These are phyloP conservation scores for Jasminum sambac DNA, from an alignment of 257 asterid species.

Conservation along the genomic window DNA sequence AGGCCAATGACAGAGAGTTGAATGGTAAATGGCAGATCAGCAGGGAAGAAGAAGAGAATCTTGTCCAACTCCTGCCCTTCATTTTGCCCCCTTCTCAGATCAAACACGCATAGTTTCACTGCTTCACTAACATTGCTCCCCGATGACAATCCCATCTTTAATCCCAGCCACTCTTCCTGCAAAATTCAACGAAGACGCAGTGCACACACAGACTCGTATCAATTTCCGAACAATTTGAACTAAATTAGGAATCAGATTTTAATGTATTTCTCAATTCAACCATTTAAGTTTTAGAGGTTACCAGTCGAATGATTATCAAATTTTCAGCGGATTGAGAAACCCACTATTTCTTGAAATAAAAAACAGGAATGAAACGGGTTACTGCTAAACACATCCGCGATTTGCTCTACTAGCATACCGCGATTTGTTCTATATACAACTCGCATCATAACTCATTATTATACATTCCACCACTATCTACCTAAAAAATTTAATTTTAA, in stretches of 20 bases:
- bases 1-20: slow-evolving; percentile 95
- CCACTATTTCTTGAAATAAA: neutral
- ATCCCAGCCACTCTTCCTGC: slow-evolving; percentile 11
- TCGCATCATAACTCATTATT: no score
- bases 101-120: slow-evolving; percentile 80
- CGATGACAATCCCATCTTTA: slow-evolving; percentile 62
- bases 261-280: neutral
- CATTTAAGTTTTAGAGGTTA: neutral
- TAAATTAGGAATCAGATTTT: neutral
- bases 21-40: slow-evolving; percentile 65
- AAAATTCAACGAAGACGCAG: slow-evolving; percentile 19
- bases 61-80: slow-evolving; percentile 98
- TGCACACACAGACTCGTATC: neutral
- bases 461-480: no score
- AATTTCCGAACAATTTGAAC: neutral
- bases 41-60: slow-evolving; percentile 88
- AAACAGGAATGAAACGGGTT: neutral
- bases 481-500: no score
- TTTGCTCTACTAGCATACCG: neutral
- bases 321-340: neutral
- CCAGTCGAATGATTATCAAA: neutral
- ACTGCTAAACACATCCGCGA: neutral
- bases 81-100: slow-evolving; percentile 92
- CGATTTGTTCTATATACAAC: no score
- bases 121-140: slow-evolving; percentile 54